Evolutionary conservation across 2,329 filamentous ascomycete species (phyloP), one percentile per base, ranked within the genome.

Genomic region (Diaporthe vexans): DNA sequence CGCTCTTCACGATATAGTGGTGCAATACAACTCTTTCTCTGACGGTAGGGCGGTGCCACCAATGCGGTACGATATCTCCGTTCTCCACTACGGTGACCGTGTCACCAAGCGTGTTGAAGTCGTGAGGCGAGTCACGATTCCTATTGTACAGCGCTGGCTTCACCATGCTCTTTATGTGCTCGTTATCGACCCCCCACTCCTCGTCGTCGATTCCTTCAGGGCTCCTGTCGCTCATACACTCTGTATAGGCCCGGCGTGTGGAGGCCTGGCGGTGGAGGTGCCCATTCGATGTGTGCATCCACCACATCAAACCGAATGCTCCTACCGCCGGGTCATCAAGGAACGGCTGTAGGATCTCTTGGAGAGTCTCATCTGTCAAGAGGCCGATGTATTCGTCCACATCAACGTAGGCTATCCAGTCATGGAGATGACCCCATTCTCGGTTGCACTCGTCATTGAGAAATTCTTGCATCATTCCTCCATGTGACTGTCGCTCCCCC

Each of bases 1-100:
- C 75, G 70, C 81, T 82, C 77, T 82, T 81, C 40, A 80, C 75
- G 13, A 79, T 78, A 73, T 82, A 83, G 71, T 83, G 81, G 76
- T 83, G 81, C 58, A 83, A 58, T 0, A 75, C 78, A 58, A 83
- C 76, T 24, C 79, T 74, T 54, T 80, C 75, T 51, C 79, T 78
- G 6, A 79, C 81, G 46, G 81, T 79, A 21, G 81, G 81, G 43
- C 72, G 74, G 24, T 56, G 10, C 81, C 75, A 58, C 75, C 79
- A 51, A 11, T 46, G 33, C 13, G 37, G 35, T 15, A 63, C 24
- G 4, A 78, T 40, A 43, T 81, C 78, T 9, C 78, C 77, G 54
- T 79, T 43, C 73, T 82, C 80, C 40, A 79, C 79, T 11, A 82
- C 78, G 1, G 79, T 79, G 33, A 75, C 51, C 1, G 76, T 74